phyloP scores from a whole-genome alignment of 805 yeast species.

The Yarrowia sp. region DNA sequence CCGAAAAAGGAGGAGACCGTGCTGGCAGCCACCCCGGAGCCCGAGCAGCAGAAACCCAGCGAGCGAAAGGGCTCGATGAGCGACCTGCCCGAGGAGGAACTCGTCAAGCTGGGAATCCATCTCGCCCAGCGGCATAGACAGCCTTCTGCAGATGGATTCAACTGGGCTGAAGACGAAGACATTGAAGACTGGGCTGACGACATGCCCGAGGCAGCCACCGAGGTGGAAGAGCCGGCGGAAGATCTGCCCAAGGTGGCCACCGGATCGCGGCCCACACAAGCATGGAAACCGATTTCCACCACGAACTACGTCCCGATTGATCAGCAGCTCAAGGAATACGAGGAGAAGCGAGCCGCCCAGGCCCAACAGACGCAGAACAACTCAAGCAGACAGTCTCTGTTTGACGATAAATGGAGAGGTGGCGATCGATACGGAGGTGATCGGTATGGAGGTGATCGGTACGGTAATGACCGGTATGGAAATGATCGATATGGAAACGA shows the following conservation, averaged over 20 bases:
- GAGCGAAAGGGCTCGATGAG: slow-evolving; percentile 34
- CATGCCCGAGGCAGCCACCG: slow-evolving; percentile 21
- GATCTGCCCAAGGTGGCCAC: slow-evolving; percentile 19
- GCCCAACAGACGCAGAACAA: slow-evolving; percentile 5
- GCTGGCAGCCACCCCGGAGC: slow-evolving; percentile 28
- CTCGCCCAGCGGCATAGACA: slow-evolving; percentile 47
- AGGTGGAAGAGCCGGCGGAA: slow-evolving; percentile 27
- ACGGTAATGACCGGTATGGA: neutral
- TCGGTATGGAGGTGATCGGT: neutral
- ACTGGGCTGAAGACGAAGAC: slow-evolving; percentile 53
- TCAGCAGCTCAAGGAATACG: slow-evolving; percentile 44
- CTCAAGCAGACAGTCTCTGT: slow-evolving; percentile 18
- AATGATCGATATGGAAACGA: neutral
- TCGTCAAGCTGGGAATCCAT: slow-evolving; percentile 49
- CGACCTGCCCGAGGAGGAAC: slow-evolving; percentile 48
- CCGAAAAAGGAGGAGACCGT: slow-evolving; percentile 22
- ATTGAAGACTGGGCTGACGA: slow-evolving; percentile 49
- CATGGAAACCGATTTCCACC: slow-evolving; percentile 27
- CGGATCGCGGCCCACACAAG: slow-evolving; percentile 22
- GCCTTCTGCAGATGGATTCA: slow-evolving; percentile 44
- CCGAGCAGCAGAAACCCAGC: slow-evolving; percentile 6
- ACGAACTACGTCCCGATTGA: slow-evolving; percentile 43
- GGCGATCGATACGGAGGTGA: slow-evolving; percentile 19
- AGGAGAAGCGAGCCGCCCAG: slow-evolving; percentile 40
- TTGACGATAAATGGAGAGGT: slow-evolving; percentile 38